phyloP scores from a whole-genome alignment of 176 grass and related monocot species.

The Cenchrus fungigraminus region DNA sequence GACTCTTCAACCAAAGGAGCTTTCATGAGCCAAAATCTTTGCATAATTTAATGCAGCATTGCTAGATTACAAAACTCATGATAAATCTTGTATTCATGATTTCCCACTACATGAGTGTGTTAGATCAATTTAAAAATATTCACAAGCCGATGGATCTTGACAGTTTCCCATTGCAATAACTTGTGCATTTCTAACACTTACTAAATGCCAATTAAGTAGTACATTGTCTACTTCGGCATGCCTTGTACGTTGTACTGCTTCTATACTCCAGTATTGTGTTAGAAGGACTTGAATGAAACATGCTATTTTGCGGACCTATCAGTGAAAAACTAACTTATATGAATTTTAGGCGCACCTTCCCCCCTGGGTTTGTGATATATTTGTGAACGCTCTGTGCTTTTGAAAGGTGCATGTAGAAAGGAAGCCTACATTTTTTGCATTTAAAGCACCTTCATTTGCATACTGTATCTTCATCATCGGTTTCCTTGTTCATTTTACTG shows the following conservation, averaged over 20 bases:
- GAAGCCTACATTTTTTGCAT: not conserved
- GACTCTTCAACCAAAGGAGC: not conserved
- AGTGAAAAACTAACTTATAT: constrained; percentile 13
- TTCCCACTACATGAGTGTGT: constrained; percentile 19
- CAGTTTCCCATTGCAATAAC: not conserved
- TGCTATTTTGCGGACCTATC: not conserved
- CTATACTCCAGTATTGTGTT: not conserved
- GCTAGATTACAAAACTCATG: constrained; percentile 8
- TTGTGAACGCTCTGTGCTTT: constrained; percentile 18
- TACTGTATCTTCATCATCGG: not conserved
- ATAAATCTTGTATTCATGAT: not conserved
- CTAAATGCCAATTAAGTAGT: constrained; percentile 6
- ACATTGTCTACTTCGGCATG: not conserved
- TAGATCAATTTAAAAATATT: not conserved
- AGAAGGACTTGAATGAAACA: not conserved
- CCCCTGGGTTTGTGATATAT: not conserved
- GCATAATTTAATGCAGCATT: constrained; percentile 22
- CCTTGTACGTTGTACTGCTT: not conserved
- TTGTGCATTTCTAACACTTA: not conserved
- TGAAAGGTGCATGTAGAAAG: constrained; percentile 26
- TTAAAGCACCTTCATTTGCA: not conserved
- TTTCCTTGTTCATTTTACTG: constrained; percentile 24
- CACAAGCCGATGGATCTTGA: constrained; percentile 2
- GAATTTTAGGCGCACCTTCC: not conserved
- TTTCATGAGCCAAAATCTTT: constrained; percentile 19